These are phyloP conservation scores for Coemansia brasiliensis DNA, from an alignment of 192 early-diverging fungal species.

Conservation along the genomic window DNA sequence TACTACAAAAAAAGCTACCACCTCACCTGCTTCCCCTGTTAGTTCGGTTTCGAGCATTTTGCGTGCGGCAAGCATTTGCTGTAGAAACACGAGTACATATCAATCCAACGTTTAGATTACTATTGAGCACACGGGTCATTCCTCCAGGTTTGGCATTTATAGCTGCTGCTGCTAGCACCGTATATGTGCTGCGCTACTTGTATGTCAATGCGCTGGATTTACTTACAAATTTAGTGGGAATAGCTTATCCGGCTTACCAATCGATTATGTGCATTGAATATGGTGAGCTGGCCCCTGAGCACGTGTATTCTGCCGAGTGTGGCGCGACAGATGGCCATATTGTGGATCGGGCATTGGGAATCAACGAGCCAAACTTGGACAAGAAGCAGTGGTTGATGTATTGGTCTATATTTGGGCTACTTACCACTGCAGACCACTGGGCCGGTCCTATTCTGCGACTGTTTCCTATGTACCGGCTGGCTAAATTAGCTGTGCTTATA, in stretches of 20 bases:
- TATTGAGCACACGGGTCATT: constrained; percentile 31
- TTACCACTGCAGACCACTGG: constrained; percentile 54
- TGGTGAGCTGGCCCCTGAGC: constrained; percentile 11
- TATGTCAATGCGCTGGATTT: constrained; percentile 46
- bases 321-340: neutral
- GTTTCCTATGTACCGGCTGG: constrained; percentile 50
- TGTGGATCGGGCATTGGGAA: constrained; percentile 29
- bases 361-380: constrained; percentile 30
- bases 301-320: neutral
- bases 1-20: constrained; percentile 21
- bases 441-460: constrained; percentile 43
- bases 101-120: constrained; percentile 42
- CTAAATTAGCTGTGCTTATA: constrained; percentile 43
- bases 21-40: constrained; percentile 43
- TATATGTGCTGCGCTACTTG: constrained; percentile 39
- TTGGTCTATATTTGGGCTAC: constrained; percentile 48
- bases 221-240: constrained; percentile 45
- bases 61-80: constrained; percentile 28
- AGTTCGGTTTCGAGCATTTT: constrained; percentile 22
- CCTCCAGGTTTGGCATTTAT: constrained; percentile 42
- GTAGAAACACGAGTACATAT: constrained; percentile 45
- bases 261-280: constrained; percentile 54
- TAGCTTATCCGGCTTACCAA: constrained; percentile 53
- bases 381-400: constrained; percentile 57
- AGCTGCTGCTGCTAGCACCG: constrained; percentile 39